Evolutionary conservation across 2,329 filamentous ascomycete genomes (phyloP).

Genomic region (Aspergillus pseudonomiae): DNA sequence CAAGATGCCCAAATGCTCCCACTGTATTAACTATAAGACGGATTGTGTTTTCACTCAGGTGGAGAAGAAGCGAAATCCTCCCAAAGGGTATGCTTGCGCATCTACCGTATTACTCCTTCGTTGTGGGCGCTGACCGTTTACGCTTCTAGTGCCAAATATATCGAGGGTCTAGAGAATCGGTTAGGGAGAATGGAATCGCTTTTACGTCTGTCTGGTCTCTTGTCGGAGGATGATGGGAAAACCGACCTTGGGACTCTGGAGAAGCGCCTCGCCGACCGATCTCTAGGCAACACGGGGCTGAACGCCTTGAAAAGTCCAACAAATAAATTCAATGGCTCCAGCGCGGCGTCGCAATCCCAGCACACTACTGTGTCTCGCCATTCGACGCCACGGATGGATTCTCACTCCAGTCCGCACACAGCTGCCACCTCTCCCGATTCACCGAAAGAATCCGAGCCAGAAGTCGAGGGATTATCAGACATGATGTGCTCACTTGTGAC

Average conservation of each 20-base stretch:
- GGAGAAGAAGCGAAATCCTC: slow-evolving; percentile 96
- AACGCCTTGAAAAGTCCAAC: slow-evolving; percentile 42
- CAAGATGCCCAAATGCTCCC: slow-evolving; percentile 89
- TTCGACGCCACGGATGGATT: slow-evolving; percentile 51
- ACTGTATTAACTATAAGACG: slow-evolving; percentile 97
- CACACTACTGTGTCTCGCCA: slow-evolving; percentile 42
- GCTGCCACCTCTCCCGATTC: slow-evolving; percentile 57
- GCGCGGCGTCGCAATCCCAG: slow-evolving; percentile 31
- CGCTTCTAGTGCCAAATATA: slow-evolving; percentile 81
- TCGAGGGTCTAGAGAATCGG: slow-evolving; percentile 93
- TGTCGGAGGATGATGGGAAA: slow-evolving; percentile 82
- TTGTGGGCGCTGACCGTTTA: slow-evolving; percentile 19
- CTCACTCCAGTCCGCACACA: slow-evolving; percentile 54
- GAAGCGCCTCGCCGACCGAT: slow-evolving; percentile 66
- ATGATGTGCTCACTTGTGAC: slow-evolving; percentile 99
- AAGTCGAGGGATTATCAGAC: slow-evolving; percentile 87
- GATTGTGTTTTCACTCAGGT: slow-evolving; percentile 97
- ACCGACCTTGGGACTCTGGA: slow-evolving; percentile 89
- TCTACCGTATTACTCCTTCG: not conserved
- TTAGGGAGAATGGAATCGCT: slow-evolving; percentile 95
- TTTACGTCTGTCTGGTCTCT: slow-evolving; percentile 79
- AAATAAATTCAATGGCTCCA: slow-evolving; percentile 31
- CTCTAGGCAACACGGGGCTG: slow-evolving; percentile 31
- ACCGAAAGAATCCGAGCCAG: slow-evolving; percentile 60
- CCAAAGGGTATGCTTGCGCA: slow-evolving; percentile 75